phyloP scores from a whole-genome alignment of 768 basidiomycete genomes.

The Macrolepiota albuminosa region DNA sequence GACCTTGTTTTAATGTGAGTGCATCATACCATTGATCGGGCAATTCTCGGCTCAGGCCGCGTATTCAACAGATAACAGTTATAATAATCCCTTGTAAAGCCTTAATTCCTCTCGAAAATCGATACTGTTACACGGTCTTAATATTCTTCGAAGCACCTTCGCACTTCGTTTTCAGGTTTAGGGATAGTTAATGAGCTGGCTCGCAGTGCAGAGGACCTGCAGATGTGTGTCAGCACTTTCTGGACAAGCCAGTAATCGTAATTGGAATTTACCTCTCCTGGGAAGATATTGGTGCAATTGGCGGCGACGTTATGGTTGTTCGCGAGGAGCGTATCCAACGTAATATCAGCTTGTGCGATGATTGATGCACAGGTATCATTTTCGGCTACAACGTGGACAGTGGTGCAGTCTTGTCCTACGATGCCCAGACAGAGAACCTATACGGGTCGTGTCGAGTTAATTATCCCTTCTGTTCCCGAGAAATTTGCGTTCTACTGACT shows the following conservation, averaged over 20 bases:
- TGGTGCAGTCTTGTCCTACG: slow-evolving; percentile 49
- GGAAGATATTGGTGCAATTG: slow-evolving; percentile 50
- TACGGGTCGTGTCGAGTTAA: not conserved
- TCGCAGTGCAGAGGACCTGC: slow-evolving; percentile 13
- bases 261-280: slow-evolving; percentile 42
- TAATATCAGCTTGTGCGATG: slow-evolving; percentile 34
- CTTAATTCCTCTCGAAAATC: not conserved
- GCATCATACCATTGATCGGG: not conserved
- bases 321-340: slow-evolving; percentile 38
- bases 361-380: slow-evolving; percentile 52
- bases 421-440: slow-evolving; percentile 55
- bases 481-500: slow-evolving; percentile 21
- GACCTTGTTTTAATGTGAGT: not conserved
- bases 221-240: not conserved
- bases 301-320: slow-evolving; percentile 66
- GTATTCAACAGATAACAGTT: not conserved
- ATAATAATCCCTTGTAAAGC: not conserved
- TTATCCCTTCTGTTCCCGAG: not conserved
- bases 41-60: not conserved
- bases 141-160: too few relatives aligned
- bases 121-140: not conserved
- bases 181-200: not conserved
- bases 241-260: not conserved
- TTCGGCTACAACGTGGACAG: slow-evolving; percentile 38
- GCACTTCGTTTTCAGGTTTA: not conserved